Conservation (phyloP, 1,284 basidiomycete species). For the Marasmius tenuissimus region DNA sequence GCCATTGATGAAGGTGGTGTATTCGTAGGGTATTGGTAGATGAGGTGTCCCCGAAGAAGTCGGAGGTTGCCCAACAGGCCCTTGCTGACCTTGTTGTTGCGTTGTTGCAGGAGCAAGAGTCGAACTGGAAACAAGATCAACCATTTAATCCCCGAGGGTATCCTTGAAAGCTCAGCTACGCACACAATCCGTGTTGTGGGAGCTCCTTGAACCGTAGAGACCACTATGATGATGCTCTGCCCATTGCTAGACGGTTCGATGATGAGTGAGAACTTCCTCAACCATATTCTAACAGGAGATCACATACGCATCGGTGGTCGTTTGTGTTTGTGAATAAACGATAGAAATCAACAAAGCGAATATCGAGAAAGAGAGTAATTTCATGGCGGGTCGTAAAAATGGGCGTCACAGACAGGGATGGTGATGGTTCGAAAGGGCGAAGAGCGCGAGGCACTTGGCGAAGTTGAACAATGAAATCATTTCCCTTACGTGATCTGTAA, state of each 20-base stretch:
- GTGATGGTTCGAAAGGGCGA: not conserved
- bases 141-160: slow-evolving; percentile 21
- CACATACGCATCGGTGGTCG: slow-evolving; percentile 45
- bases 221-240: slow-evolving; percentile 33
- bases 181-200: slow-evolving; percentile 10
- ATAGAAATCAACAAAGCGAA: slow-evolving; percentile 29
- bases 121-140: slow-evolving; percentile 21
- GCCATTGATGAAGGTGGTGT: slow-evolving; percentile 56
- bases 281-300: not conserved
- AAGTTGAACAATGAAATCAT: not conserved
- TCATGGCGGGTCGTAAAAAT: slow-evolving; percentile 3
- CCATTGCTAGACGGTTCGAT: slow-evolving; percentile 42
- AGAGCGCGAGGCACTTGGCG: not conserved
- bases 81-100: slow-evolving; percentile 35
- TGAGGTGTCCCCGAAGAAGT: slow-evolving; percentile 24
- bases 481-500: not conserved
- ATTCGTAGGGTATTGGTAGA: slow-evolving; percentile 26
- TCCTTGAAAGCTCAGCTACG: slow-evolving; percentile 5
- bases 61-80: slow-evolving; percentile 60
- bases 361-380: slow-evolving; percentile 15
- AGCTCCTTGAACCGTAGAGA: slow-evolving; percentile 16
- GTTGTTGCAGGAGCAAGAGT: slow-evolving; percentile 25
- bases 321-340: slow-evolving; percentile 46
- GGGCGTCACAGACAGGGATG: not conserved
- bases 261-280: slow-evolving; percentile 2